Evolutionary conservation across 352 stramenopile genomes (phyloP).

Genomic region (Globisporangium parvum): DNA sequence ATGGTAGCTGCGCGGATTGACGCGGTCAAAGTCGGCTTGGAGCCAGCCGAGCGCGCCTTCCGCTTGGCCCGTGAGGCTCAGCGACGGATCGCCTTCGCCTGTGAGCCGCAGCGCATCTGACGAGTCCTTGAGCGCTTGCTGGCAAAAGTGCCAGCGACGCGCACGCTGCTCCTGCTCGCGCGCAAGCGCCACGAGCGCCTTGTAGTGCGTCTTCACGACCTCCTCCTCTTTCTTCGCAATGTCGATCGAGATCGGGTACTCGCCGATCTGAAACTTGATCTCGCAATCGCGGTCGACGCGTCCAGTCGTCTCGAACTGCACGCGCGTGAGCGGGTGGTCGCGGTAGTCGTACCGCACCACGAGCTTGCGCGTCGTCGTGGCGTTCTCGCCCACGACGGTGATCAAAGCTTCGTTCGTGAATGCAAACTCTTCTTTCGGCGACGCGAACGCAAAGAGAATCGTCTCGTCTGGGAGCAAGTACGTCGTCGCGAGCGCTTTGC

Average conservation of each 20-base stretch:
- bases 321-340: constrained; percentile 22
- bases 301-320: constrained; percentile 49
- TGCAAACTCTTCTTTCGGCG: constrained; percentile 50
- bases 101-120: not conserved
- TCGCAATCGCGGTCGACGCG: constrained; percentile 55
- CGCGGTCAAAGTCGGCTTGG: constrained; percentile 21
- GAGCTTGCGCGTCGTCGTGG: constrained; percentile 46
- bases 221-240: constrained; percentile 44
- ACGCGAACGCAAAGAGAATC: constrained; percentile 49
- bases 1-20: constrained; percentile 32
- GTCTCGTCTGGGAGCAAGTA: constrained; percentile 50
- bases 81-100: constrained; percentile 1
- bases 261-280: constrained; percentile 55
- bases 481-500: constrained; percentile 27
- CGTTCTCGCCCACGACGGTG: constrained; percentile 24
- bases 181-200: constrained; percentile 32
- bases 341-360: constrained; percentile 37
- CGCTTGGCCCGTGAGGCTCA: constrained; percentile 22
- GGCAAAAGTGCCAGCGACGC: constrained; percentile 28
- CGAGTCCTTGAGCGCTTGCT: constrained; percentile 19
- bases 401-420: constrained; percentile 66
- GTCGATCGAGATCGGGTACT: constrained; percentile 35
- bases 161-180: constrained; percentile 32
- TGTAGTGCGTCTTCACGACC: constrained; percentile 43
- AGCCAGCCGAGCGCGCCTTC: constrained; percentile 21